These are phyloP conservation scores for Hypoxylon sp. DNA, from an alignment of 2,329 filamentous ascomycete genomes.

Conservation along the genomic window DNA sequence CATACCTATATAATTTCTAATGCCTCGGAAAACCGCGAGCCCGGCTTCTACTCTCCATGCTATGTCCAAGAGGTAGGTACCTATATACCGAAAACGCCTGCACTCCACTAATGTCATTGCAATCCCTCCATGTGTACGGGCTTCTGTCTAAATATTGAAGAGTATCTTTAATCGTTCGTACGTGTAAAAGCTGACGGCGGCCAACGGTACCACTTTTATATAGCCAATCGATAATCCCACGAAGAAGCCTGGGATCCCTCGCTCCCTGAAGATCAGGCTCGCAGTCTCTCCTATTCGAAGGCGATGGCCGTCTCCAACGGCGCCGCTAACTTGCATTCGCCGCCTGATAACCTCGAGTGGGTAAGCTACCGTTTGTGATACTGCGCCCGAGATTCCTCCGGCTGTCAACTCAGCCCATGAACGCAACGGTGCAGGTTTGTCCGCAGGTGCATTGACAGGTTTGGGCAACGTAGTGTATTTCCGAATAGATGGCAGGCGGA, in stretches of 20 bases:
- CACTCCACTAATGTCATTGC: slow-evolving; percentile 35
- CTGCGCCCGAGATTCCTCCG: slow-evolving; percentile 86
- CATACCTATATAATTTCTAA: slow-evolving; percentile 20
- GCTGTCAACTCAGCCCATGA: slow-evolving; percentile 89
- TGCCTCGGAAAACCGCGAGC: slow-evolving; percentile 10
- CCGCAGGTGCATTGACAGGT: slow-evolving; percentile 64
- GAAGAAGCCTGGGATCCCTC: slow-evolving; percentile 86
- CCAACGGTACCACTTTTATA: slow-evolving; percentile 92
- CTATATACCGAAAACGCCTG: slow-evolving; percentile 44
- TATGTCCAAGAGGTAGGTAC: slow-evolving; percentile 23
- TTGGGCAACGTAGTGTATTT: slow-evolving; percentile 80
- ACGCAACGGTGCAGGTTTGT: slow-evolving; percentile 78
- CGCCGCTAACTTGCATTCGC: slow-evolving; percentile 95
- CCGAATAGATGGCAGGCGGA: slow-evolving; percentile 77
- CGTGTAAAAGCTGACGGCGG: slow-evolving; percentile 75
- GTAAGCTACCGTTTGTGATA: slow-evolving; percentile 93
- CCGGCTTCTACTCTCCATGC: slow-evolving; percentile 30
- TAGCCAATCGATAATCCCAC: slow-evolving; percentile 95
- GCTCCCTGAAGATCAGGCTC: slow-evolving; percentile 78
- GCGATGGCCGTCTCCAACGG: slow-evolving; percentile 88
- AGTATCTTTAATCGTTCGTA: slow-evolving; percentile 73
- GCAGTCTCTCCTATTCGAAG: slow-evolving; percentile 84
- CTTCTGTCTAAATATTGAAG: slow-evolving; percentile 70
- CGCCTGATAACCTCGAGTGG: slow-evolving; percentile 92
- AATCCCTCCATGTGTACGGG: slow-evolving; percentile 11